These are phyloP conservation scores for Celoporthe dispersa DNA, from an alignment of 2,329 filamentous ascomycete genomes.

Conservation along the genomic window DNA sequence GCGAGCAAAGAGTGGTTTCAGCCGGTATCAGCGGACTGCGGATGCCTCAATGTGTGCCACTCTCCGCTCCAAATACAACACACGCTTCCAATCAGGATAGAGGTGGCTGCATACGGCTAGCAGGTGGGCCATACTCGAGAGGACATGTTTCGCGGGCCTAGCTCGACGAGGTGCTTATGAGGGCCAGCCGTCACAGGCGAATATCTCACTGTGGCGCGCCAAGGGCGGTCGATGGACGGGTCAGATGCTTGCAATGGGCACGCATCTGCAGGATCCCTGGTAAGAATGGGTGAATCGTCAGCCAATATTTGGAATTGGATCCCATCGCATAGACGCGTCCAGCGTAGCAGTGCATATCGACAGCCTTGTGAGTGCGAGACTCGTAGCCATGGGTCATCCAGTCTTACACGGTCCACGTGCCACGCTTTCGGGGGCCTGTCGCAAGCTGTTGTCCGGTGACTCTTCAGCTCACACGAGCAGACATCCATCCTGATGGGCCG, in stretches of 20 bases:
- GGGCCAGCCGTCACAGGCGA: background rate
- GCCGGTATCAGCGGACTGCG: constrained; percentile 13
- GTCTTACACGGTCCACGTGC: background rate
- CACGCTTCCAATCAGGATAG: background rate
- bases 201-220: background rate
- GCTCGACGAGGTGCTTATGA: background rate
- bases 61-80: background rate
- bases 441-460: background rate
- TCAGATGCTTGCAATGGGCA: background rate
- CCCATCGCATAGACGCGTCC: background rate
- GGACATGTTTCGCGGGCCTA: background rate
- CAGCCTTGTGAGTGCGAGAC: background rate
- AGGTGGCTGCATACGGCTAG: background rate
- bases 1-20: background rate
- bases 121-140: background rate
- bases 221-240: background rate
- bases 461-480: background rate
- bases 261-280: background rate
- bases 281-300: background rate
- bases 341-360: background rate
- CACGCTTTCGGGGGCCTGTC: background rate
- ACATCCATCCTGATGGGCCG: background rate
- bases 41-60: background rate
- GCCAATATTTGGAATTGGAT: background rate
- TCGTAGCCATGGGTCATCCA: background rate